phyloP scores from a whole-genome alignment of 768 basidiomycete genomes.

The Infundibulicybe gibba region DNA sequence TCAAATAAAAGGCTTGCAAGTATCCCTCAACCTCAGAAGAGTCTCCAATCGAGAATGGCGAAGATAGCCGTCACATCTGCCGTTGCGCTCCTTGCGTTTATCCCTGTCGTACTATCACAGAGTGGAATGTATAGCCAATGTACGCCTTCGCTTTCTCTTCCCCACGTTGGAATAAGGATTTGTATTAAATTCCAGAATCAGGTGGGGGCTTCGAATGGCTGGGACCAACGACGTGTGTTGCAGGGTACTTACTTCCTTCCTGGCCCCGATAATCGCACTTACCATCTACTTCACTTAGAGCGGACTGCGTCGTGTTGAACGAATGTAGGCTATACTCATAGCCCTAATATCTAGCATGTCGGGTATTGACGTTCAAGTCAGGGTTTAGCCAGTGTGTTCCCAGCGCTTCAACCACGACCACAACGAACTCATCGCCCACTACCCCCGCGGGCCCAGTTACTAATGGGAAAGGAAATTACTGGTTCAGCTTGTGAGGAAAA shows the following conservation, averaged over 20 bases:
- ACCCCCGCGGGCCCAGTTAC: conserved; percentile 13
- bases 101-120: conserved; percentile 9
- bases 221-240: conserved; percentile 36
- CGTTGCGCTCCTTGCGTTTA: conserved; percentile 4
- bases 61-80: not conserved
- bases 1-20: too few species aligned
- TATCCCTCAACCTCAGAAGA: too few species aligned
- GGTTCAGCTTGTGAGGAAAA: conserved; percentile 56
- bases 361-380: conserved; percentile 9
- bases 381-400: conserved; percentile 40
- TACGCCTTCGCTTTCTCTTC: too few species aligned
- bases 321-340: conserved; percentile 17
- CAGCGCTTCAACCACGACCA: conserved; percentile 3
- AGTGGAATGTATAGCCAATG: conserved; percentile 13
- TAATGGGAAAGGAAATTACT: conserved; percentile 32
- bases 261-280: not conserved
- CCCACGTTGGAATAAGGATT: too few species aligned
- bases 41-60: too few species aligned
- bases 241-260: conserved; percentile 23
- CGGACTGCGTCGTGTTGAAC: conserved; percentile 19
- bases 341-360: too few species aligned
- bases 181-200: too few species aligned
- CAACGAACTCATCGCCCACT: conserved; percentile 9
- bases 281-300: conserved; percentile 4
- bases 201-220: conserved; percentile 30